Evolutionary conservation across 306 rosid species (phyloP), one percentile per base, ranked within the genome.

Genomic region (Dryas drummondii): DNA sequence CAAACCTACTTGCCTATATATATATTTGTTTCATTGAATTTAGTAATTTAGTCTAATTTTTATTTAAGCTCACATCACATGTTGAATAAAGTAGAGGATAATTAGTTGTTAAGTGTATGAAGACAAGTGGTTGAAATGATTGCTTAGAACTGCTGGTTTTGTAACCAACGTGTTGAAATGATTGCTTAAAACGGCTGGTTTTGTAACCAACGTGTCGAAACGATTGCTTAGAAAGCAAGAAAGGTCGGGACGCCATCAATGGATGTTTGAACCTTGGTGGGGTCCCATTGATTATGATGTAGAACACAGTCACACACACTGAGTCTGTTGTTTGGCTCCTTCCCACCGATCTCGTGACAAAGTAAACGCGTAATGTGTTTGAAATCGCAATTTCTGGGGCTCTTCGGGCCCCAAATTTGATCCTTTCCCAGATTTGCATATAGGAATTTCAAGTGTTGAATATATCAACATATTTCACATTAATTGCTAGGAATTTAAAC

Each of bases 291-390:
- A 17, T 11, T 11, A 13, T 47, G 50, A 47, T 9, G 65, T 26
- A n/a, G 5, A 17, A 14, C 22, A 1, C 37, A 73, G 9, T 67
- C n/a, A 37, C 57, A 26, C 45, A 51, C 64, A 48, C 55, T 12
- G 27, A 1, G 12, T 50, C 48, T n/a, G 16, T 1, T 52, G 16
- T 55, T 64, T 42, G 67, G 64, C 67, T 59, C 47, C 54, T 42
- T 52, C 15, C 73, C 32, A 19, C 63, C 53, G 41, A 44, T 58
- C 12, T 2, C 40, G 37, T 13, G 17, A 9, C 48, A 22, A 57
- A 32, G 59, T 48, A 75, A 52, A 65, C 72, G 78, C 54, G 66
- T 54, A 66, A n/a, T 19, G 61, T 41, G 57, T 32, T 55, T 66
- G 72, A 78, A 75, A 17, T n/a, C 10, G 55, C 7, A 17, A 53